phyloP scores from a whole-genome alignment of 148 eudicot species.

The Cornus kousa region DNA sequence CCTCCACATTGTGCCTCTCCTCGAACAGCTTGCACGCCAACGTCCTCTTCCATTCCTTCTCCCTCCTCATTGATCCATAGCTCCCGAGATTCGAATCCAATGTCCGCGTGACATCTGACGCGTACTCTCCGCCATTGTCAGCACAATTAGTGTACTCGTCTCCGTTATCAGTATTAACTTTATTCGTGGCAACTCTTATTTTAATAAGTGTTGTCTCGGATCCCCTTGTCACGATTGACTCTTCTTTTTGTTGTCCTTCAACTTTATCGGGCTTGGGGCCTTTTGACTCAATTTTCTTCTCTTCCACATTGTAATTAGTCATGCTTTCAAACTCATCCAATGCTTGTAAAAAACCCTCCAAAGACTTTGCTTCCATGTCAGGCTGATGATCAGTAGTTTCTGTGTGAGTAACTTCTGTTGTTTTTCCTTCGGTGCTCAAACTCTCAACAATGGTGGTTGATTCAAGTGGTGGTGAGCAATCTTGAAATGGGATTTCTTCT shows the following conservation, averaged over 20 bases:
- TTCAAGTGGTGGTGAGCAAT: too few species aligned
- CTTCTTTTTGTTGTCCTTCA: constrained; percentile 17
- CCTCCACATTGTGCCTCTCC: constrained; percentile 51
- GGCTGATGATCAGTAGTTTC: constrained; percentile 4
- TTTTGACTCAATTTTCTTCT: constrained; percentile 27
- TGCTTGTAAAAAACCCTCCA: constrained; percentile 29
- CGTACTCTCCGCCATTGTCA: constrained; percentile 8
- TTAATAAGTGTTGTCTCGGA: constrained; percentile 19
- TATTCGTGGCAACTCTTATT: background rate
- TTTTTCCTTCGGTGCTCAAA: too few species aligned
- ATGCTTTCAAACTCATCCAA: constrained; percentile 38
- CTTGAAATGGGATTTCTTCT: constrained; percentile 18
- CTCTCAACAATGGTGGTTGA: too few species aligned
- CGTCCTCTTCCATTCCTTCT: constrained; percentile 83
- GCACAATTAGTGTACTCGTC: background rate
- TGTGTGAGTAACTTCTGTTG: constrained; percentile 5
- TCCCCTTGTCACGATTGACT: constrained; percentile 14
- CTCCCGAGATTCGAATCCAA: constrained; percentile 32
- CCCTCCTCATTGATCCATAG: constrained; percentile 73
- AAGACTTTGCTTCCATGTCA: constrained; percentile 20
- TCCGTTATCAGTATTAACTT: background rate
- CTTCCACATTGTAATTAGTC: constrained; percentile 19
- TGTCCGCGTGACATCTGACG: background rate
- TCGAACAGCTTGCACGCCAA: constrained; percentile 88
- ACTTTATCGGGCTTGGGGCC: constrained; percentile 24